Base-by-base conservation (phyloP, 208 protist species). In the Lotmaria passim region DNA sequence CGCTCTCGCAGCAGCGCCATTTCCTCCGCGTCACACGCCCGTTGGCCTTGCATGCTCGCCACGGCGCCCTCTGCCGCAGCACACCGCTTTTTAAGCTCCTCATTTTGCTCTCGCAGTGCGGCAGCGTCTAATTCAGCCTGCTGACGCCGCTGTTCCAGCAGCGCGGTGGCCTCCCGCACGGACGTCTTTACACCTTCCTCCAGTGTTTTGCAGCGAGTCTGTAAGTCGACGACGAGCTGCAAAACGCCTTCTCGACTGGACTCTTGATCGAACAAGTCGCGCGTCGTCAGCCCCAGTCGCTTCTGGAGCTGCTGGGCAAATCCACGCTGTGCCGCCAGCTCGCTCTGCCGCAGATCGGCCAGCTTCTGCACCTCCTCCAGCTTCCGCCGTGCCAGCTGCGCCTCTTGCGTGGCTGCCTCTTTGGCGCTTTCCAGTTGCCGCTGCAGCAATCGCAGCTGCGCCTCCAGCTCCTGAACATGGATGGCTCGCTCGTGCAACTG, bases 231-330 rank as follows among this genome's bases (percentile, higher is more conserved):
- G 43, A 72, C 71, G 21, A 55, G 55, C 23, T 53, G 39, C 28
- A 73, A 47, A 7, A 82, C 78, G n/a, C 60, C 46, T 12, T 81
- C 78, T 47, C 79, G 73, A 21, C 46, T 66, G 30, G 48, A 57
- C 57, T 87, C 82, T 7, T 59, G 41, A n/a, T 74, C 64, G n/a
- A 69, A 23, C 41, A 73, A 24, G 23, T 79, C 36, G 7, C 38
- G 46, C 7, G 70, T 48, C 6, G 61, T 69, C 21, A 74, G 8
- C 6, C 73, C 73, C 2, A 79, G 68, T 26, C 69, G 55, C 30
- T 52, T 44, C 63, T 66, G 73, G 14, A 79, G 60, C 50, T 71
- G 43, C 21, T 79, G 44, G 0, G 56, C 52, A 61, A 79, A 69
- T 7, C 21, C 21, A 7, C 73, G 73, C 67, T 79, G 73, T 36